These are phyloP conservation scores for Rachicladosporium sp. DNA, from an alignment of 2,329 filamentous ascomycete species.

Conservation along the genomic window DNA sequence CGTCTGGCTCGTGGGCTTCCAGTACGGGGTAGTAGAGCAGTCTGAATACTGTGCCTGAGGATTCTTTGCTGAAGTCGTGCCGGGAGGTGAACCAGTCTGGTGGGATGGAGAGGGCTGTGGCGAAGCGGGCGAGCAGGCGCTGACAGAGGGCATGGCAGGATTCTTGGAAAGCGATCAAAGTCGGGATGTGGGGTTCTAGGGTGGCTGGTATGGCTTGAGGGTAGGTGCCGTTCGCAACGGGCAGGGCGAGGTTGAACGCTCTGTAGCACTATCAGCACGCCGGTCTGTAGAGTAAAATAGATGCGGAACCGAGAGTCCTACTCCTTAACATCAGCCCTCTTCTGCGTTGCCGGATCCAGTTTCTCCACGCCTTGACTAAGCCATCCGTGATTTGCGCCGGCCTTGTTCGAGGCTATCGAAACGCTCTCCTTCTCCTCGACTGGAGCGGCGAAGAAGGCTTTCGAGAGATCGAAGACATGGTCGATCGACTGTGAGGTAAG, in stretches of 20 bases:
- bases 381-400: constrained; percentile 71
- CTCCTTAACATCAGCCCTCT: constrained; percentile 70
- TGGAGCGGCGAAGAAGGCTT: constrained; percentile 58
- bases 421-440: constrained; percentile 60
- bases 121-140: constrained; percentile 63
- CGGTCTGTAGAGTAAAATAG: too few relatives aligned
- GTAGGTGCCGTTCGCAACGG: constrained; percentile 52
- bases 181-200: constrained; percentile 46
- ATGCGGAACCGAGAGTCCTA: constrained; percentile 2
- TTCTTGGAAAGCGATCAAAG: constrained; percentile 55
- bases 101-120: constrained; percentile 53
- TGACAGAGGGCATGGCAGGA: constrained; percentile 62
- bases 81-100: constrained; percentile 47
- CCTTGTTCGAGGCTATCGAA: constrained; percentile 52
- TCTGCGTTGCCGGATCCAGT: constrained; percentile 71
- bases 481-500: constrained; percentile 57
- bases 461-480: constrained; percentile 61
- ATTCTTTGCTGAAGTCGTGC: constrained; percentile 41
- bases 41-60: constrained; percentile 40
- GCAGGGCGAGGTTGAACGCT: constrained; percentile 79
- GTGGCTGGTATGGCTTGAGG: constrained; percentile 64
- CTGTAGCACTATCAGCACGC: constrained; percentile 32
- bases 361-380: constrained; percentile 78
- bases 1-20: constrained; percentile 21
- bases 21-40: constrained; percentile 38